Evolutionary conservation across 1,284 basidiomycete species (phyloP).

Genomic region (Pterula multifida): DNA sequence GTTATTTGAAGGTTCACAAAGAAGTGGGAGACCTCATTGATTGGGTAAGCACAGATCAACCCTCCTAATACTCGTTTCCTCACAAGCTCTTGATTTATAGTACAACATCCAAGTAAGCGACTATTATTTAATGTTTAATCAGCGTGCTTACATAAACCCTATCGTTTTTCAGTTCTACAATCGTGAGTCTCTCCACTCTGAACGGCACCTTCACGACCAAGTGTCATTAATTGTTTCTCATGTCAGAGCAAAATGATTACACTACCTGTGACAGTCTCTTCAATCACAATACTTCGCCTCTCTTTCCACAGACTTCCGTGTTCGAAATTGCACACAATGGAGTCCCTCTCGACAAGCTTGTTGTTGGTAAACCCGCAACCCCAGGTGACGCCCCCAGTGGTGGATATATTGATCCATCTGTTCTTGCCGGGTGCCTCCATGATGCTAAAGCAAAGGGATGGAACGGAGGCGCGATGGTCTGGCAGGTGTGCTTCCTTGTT

Average conservation of each 20-base stretch:
- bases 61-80: not conserved
- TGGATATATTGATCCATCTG: conserved; percentile 41
- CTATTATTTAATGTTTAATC: too few relatives aligned
- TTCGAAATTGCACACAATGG: conserved; percentile 53
- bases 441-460: conserved; percentile 45
- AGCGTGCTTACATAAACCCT: not conserved
- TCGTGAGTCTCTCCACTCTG: conserved; percentile 24
- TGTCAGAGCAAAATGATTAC: conserved; percentile 45
- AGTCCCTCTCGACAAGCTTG: conserved; percentile 30
- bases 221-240: conserved; percentile 2
- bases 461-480: conserved; percentile 41
- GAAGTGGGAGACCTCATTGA: conserved; percentile 46
- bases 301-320: conserved; percentile 36
- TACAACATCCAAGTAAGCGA: conserved; percentile 32
- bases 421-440: conserved; percentile 40
- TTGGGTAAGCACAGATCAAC: conserved; percentile 21
- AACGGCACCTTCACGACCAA: not conserved
- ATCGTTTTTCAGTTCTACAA: conserved; percentile 43
- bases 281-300: conserved; percentile 30
- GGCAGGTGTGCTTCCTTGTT: not conserved
- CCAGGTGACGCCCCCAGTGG: conserved; percentile 39
- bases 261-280: conserved; percentile 44
- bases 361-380: conserved; percentile 52
- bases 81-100: conserved; percentile 9
- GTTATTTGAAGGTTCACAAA: conserved; percentile 43